Conservation (phyloP, 179 eudicot species). For the Pouteria campechiana region DNA sequence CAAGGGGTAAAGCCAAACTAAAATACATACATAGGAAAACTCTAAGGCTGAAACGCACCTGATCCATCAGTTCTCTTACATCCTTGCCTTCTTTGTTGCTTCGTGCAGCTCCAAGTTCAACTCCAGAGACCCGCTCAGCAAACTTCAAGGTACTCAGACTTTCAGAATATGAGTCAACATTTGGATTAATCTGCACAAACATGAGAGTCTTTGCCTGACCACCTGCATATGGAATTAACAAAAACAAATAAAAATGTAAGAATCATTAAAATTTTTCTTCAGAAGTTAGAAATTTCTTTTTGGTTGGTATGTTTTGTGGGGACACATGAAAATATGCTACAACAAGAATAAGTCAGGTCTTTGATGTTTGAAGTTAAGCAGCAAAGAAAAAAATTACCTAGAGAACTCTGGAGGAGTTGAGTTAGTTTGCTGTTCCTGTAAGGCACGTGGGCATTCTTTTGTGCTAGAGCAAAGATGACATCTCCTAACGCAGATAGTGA, state of each 20-base stretch:
- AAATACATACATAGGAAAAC: neutral
- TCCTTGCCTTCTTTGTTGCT: constrained; percentile 73
- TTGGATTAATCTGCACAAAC: constrained; percentile 95
- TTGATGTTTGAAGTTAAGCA: too few relatives aligned
- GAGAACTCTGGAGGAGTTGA: constrained; percentile 83
- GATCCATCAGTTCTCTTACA: constrained; percentile 72
- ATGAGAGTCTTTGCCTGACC: constrained; percentile 99
- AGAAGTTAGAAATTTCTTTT: too few relatives aligned
- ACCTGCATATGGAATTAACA: constrained; percentile 50
- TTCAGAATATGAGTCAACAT: constrained; percentile 57
- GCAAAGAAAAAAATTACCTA: constrained; percentile 34
- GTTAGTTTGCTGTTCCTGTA: constrained; percentile 98
- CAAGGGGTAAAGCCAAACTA: too few relatives aligned
- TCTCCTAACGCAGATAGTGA: constrained; percentile 91
- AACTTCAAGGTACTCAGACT: constrained; percentile 77
- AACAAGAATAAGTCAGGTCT: too few relatives aligned
- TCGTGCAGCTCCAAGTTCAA: constrained; percentile 86
- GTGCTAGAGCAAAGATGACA: constrained; percentile 79
- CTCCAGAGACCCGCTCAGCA: constrained; percentile 94
- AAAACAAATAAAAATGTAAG: neutral
- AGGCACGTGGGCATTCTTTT: constrained; percentile 78
- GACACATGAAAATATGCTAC: too few relatives aligned
- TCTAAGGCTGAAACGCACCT: too few relatives aligned
- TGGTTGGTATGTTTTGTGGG: too few relatives aligned
- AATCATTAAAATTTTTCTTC: too few relatives aligned